Conservation (phyloP, 2,329 filamentous ascomycete genomes). For the Fusarium pseudonygamai region DNA sequence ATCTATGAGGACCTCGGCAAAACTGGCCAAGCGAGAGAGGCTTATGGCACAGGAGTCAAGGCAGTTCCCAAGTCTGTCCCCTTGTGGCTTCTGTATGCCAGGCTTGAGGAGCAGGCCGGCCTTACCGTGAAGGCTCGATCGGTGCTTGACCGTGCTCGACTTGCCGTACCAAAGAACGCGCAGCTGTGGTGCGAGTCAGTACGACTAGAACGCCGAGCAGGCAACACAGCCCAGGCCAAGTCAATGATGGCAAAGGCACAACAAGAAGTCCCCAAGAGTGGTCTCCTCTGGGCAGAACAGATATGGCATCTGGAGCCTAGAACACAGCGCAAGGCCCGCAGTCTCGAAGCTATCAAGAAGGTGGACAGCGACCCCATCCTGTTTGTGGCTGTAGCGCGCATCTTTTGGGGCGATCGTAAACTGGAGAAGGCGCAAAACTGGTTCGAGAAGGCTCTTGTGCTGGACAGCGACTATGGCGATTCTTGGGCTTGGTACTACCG, state of each 20-base stretch:
- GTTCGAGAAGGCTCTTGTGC: conserved; percentile 94
- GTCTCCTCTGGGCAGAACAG: conserved; percentile 90
- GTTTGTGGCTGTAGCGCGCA: conserved; percentile 90
- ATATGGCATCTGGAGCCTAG: conserved; percentile 94
- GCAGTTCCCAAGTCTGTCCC: conserved; percentile 85
- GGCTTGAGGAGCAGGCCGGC: conserved; percentile 86
- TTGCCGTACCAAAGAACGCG: conserved; percentile 85
- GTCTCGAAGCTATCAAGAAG: conserved; percentile 95
- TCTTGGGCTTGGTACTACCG: conserved; percentile 99
- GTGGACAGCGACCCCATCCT: conserved; percentile 91
- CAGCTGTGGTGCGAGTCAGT: conserved; percentile 95
- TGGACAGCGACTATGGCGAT: conserved; percentile 89
- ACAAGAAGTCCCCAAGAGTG: conserved; percentile 88
- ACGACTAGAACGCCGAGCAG: conserved; percentile 86
- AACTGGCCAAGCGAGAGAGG: conserved; percentile 85
- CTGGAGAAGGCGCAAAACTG: conserved; percentile 94
- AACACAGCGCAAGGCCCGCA: conserved; percentile 90
- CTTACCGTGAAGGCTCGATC: conserved; percentile 91
- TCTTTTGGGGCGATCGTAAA: conserved; percentile 94
- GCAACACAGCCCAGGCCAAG: conserved; percentile 85
- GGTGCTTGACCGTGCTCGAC: conserved; percentile 88
- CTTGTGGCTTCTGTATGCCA: conserved; percentile 88
- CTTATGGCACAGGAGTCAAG: conserved; percentile 87
- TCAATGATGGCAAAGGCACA: conserved; percentile 92
- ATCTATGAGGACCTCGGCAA: conserved; percentile 89